phyloP scores from a whole-genome alignment of 2,329 filamentous ascomycete genomes.

The Monilinia laxa region DNA sequence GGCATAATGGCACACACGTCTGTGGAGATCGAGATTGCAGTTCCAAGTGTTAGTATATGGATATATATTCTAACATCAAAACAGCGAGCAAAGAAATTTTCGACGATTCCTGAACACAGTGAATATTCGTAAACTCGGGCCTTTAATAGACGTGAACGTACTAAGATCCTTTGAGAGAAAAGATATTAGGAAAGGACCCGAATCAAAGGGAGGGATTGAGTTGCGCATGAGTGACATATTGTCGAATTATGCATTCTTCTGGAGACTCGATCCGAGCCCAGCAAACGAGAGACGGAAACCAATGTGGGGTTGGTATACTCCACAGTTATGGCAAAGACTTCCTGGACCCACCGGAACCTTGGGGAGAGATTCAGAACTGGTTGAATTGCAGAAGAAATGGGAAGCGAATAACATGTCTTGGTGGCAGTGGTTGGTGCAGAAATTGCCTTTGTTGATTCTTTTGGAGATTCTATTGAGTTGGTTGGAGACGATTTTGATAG shows the following conservation, averaged over 20 bases:
- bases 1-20: too few relatives aligned
- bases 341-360: not conserved
- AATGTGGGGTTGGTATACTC: constrained; percentile 12
- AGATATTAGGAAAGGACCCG: not conserved
- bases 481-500: not conserved
- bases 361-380: not conserved
- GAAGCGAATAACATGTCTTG: not conserved
- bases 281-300: not conserved
- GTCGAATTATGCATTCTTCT: constrained; percentile 4
- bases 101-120: not conserved
- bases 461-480: not conserved
- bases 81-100: not conserved
- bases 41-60: not conserved
- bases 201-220: not conserved
- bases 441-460: not conserved
- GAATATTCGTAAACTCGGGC: not conserved
- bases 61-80: not conserved
- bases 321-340: not conserved
- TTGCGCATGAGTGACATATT: constrained; percentile 8
- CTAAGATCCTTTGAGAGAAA: not conserved
- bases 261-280: not conserved
- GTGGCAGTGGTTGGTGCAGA: not conserved
- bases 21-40: not conserved
- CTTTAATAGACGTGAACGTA: not conserved
- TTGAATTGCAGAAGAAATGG: not conserved